Conservation (phyloP, 257 asterid genomes). For the Scutellaria galericulata region DNA sequence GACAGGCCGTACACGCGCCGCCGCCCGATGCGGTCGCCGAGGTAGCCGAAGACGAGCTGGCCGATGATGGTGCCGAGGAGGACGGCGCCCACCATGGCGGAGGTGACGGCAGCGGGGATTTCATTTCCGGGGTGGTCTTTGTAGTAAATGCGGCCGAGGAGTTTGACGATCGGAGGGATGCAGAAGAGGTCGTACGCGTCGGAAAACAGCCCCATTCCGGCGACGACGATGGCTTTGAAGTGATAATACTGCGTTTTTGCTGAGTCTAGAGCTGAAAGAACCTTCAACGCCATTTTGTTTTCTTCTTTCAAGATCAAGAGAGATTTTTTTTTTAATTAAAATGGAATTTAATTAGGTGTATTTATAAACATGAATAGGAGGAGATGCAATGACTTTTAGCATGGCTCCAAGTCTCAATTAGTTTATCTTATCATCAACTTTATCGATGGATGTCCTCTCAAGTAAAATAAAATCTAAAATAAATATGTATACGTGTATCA, state of each 20-base stretch:
- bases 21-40: conserved; percentile 60
- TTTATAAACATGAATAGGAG: background rate
- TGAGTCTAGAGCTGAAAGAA: conserved; percentile 57
- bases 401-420: too few relatives aligned
- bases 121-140: background rate
- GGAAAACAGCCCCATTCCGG: conserved; percentile 71
- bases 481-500: too few relatives aligned
- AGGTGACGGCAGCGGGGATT: conserved; percentile 40
- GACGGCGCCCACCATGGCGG: conserved; percentile 47
- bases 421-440: too few relatives aligned
- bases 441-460: too few relatives aligned
- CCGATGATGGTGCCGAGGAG: conserved; percentile 62
- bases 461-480: too few relatives aligned
- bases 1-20: conserved; percentile 56
- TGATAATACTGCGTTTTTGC: conserved; percentile 62
- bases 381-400: too few relatives aligned
- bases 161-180: conserved; percentile 60
- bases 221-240: conserved; percentile 59
- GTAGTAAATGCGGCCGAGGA: conserved; percentile 55
- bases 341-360: background rate
- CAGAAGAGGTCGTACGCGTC: conserved; percentile 69
- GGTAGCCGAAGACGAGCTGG: conserved; percentile 51
- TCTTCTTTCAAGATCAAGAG: too few relatives aligned
- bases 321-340: background rate
- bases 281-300: conserved; percentile 51